Conservation (phyloP, 441 rosid genomes). For the Theobroma grandiflorum region DNA sequence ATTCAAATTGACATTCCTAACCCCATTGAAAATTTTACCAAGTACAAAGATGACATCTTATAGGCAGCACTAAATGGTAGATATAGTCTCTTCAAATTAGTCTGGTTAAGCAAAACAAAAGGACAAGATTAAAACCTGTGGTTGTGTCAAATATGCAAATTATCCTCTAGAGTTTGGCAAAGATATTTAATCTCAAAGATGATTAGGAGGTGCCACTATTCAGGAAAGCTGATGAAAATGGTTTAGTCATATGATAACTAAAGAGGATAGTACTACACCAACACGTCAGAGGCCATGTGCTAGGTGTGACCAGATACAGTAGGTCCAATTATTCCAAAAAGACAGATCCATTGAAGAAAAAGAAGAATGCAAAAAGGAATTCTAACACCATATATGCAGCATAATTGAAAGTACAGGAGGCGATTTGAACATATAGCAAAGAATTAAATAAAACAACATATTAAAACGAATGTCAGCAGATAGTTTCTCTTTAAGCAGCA, state of each 20-base stretch:
- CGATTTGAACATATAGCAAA: not conserved
- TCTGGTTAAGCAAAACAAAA: not conserved
- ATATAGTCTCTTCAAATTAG: not conserved
- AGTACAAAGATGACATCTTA: not conserved
- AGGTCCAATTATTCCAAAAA: not conserved
- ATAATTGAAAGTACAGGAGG: not conserved
- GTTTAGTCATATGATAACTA: not conserved
- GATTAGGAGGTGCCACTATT: not conserved
- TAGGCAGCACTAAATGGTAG: not conserved
- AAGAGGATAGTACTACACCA: not conserved
- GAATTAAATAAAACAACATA: constrained; percentile 1
- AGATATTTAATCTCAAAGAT: not conserved
- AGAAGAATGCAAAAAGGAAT: not conserved
- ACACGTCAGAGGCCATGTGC: not conserved
- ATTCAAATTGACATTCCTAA: not conserved
- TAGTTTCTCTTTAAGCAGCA: not conserved
- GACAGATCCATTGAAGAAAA: not conserved
- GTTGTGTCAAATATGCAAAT: not conserved
- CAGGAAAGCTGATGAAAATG: not conserved
- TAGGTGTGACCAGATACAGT: not conserved
- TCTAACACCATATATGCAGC: not conserved
- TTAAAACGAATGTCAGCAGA: not conserved
- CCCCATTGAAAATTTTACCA: not conserved
- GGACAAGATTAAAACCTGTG: not conserved
- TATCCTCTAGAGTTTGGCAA: not conserved